Evolutionary conservation across 2,329 filamentous ascomycete species (phyloP).

Genomic region (Didymella arachidicola): DNA sequence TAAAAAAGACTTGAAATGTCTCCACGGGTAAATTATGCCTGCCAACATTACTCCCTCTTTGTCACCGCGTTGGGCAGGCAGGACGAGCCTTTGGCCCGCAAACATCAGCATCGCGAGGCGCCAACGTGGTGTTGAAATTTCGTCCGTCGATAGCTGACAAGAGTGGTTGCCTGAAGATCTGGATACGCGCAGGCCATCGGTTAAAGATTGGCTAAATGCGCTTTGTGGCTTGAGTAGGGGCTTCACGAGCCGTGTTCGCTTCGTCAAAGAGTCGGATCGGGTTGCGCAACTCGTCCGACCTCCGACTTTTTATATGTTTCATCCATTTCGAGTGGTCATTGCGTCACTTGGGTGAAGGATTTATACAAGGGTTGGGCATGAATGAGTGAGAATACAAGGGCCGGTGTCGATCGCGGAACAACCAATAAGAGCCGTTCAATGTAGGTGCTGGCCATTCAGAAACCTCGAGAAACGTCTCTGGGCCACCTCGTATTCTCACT

Average conservation of each 20-base stretch:
- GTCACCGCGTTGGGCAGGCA: background rate
- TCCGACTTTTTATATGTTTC: conserved; percentile 6
- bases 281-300: conserved; percentile 11
- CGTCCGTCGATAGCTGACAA: conserved; percentile 14
- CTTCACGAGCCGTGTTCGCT: conserved; percentile 11
- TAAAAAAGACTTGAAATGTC: conserved; percentile 11
- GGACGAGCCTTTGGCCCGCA: conserved; percentile 1
- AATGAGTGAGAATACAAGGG: no score
- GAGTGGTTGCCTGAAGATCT: conserved; percentile 20
- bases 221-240: conserved; percentile 15
- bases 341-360: conserved; percentile 1
- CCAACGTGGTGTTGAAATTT: conserved; percentile 12
- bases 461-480: no score
- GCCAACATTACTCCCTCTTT: background rate
- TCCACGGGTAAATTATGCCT: conserved; percentile 1
- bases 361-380: no score
- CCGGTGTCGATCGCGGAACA: no score
- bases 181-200: conserved; percentile 5
- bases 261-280: conserved; percentile 15
- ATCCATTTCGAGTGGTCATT: conserved; percentile 11
- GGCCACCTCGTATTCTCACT: no score
- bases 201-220: conserved; percentile 9
- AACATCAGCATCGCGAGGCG: background rate
- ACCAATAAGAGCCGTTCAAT: no score
- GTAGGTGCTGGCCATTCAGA: no score